Evolutionary conservation across 2,329 filamentous ascomycete species (phyloP).

Genomic region (Talaromyces amestolkiae): DNA sequence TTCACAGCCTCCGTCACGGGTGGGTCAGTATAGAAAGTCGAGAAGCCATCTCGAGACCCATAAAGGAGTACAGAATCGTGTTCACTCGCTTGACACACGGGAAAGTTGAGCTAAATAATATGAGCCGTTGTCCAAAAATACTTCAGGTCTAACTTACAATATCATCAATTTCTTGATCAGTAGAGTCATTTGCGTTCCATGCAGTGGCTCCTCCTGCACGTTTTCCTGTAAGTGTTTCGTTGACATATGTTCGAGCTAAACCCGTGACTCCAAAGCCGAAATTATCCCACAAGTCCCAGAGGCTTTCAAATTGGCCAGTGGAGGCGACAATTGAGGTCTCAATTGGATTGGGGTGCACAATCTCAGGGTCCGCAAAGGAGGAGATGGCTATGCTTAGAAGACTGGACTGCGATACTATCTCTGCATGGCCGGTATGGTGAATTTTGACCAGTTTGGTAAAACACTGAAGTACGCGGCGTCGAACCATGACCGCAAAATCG

Average conservation of each 20-base stretch:
- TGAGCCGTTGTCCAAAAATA: slow-evolving; percentile 18
- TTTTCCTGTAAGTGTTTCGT: slow-evolving; percentile 68
- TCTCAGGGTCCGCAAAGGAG: slow-evolving; percentile 88
- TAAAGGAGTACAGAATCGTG: slow-evolving; percentile 86
- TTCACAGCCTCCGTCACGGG: slow-evolving; percentile 93
- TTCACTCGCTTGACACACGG: slow-evolving; percentile 78
- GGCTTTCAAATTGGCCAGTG: slow-evolving; percentile 82
- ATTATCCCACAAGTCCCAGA: slow-evolving; percentile 95
- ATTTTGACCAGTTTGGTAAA: slow-evolving; percentile 88
- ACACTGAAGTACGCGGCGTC: slow-evolving; percentile 87
- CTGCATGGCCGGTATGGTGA: slow-evolving; percentile 78
- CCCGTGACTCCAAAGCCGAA: slow-evolving; percentile 91
- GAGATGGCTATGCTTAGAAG: slow-evolving; percentile 84
- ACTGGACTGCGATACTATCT: slow-evolving; percentile 86
- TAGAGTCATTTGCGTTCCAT: slow-evolving; percentile 40
- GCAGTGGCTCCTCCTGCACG: slow-evolving; percentile 57
- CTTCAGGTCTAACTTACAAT: slow-evolving; percentile 33
- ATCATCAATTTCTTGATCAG: slow-evolving; percentile 42
- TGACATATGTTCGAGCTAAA: slow-evolving; percentile 72
- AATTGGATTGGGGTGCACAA: slow-evolving; percentile 66
- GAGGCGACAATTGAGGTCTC: slow-evolving; percentile 90
- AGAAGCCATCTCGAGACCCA: slow-evolving; percentile 49
- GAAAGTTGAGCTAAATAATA: slow-evolving; percentile 46
- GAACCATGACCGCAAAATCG: slow-evolving; percentile 89
- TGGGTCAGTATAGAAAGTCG: slow-evolving; percentile 62